Percentiles rank a stretch among this genome's conserved stretches.
phyloP scores from a whole-genome alignment of 805 yeast genomes.

The Starmera dryadoides region DNA sequence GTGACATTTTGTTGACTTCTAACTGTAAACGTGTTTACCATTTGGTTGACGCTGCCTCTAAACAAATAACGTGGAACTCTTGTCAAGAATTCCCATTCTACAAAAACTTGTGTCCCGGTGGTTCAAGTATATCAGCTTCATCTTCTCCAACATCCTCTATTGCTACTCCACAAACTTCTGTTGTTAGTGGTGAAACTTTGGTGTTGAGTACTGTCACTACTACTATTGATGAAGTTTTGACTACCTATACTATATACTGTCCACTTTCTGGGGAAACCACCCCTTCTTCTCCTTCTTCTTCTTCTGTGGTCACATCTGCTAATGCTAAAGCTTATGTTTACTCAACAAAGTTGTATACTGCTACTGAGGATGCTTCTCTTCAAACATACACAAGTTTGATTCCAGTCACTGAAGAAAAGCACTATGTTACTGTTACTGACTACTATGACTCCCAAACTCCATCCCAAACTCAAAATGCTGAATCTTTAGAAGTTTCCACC shows the following conservation, averaged over 20 bases:
- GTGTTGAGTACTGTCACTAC: slow-evolving; percentile 11
- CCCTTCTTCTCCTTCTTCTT: not conserved
- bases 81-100: slow-evolving; percentile 21
- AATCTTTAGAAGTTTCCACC: slow-evolving; percentile 6
- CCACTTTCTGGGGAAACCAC: not conserved
- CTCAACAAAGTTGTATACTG: not conserved
- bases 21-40: slow-evolving; percentile 18
- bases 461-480: slow-evolving; percentile 7
- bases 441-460: slow-evolving; percentile 4
- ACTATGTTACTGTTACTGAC: slow-evolving; percentile 2
- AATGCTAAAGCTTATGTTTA: not conserved
- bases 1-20: slow-evolving; percentile 13
- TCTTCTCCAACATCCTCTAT: not conserved
- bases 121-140: not conserved
- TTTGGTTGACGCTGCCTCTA: slow-evolving; percentile 8
- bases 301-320: not conserved
- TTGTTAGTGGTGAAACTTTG: slow-evolving; percentile 6
- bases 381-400: slow-evolving; percentile 4
- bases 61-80: slow-evolving; percentile 13
- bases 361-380: slow-evolving; percentile 1
- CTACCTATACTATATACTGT: not conserved
- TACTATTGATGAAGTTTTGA: slow-evolving; percentile 5
- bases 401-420: slow-evolving; percentile 3
- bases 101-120: slow-evolving; percentile 6
- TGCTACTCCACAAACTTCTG: not conserved